Conservation (phyloP, 208 protist genomes). For the Tritrichomonas musculus region DNA sequence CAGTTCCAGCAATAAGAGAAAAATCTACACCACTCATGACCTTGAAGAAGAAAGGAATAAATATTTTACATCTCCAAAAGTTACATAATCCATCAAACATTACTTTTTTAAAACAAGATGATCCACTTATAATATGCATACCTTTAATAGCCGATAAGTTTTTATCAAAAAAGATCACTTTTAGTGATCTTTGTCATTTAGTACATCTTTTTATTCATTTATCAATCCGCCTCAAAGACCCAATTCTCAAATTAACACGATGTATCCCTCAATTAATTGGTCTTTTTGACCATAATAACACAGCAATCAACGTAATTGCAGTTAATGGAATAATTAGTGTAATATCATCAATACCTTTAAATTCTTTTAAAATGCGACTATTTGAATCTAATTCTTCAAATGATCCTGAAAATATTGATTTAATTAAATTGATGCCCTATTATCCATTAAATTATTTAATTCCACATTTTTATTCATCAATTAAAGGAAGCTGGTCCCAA, state of each 20-base stretch:
- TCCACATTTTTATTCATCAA: too few species aligned
- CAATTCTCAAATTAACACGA: background rate
- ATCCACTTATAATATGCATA: background rate
- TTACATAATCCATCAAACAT: too few species aligned
- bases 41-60: too few species aligned
- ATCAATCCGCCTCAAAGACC: background rate
- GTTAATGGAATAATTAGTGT: background rate
- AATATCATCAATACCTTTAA: background rate
- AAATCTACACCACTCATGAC: too few species aligned
- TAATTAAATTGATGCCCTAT: too few species aligned
- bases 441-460: too few species aligned
- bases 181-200: background rate
- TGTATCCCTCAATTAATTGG: background rate
- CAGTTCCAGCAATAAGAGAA: too few species aligned
- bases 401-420: too few species aligned
- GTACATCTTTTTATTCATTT: background rate
- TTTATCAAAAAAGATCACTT: background rate
- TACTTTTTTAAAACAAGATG: background rate
- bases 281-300: background rate
- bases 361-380: background rate
- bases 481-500: too few species aligned
- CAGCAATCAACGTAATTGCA: background rate
- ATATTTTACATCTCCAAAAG: too few species aligned
- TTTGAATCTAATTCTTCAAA: too few species aligned
- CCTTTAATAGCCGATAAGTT: background rate